Evolutionary conservation across 192 early-diverging fungal genomes (phyloP), one percentile per base, ranked within the genome.

Genomic region (Jimgerdemannia flammicorona): DNA sequence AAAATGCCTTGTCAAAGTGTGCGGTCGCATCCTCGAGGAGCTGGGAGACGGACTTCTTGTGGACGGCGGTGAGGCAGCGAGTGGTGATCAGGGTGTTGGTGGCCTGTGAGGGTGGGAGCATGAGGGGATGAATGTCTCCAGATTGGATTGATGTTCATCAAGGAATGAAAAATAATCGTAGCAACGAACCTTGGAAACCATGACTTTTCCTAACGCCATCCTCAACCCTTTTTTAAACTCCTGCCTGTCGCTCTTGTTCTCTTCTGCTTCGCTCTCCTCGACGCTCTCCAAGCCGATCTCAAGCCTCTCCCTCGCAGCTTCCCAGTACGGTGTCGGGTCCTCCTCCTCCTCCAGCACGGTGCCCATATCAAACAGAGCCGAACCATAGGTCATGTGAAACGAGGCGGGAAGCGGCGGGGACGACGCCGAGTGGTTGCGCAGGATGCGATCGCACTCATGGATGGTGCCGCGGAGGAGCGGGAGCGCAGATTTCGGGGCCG

Each of bases 401-500:
- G 77, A 70, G 39, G 77, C 69, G 3, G 83, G 81, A 7, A 83
- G 73, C 39, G 80, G 77, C 3, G 83, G 82, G 9, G 82, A 71
- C 19, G 80, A 73, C 3, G 75, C 77, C 9, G 80, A 75, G 19
- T 74, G 74, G 77, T 88, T 88, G 4, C 86, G 84, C 8, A 86
- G 40, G 71, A 88, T 88, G 64, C 86, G 75, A 69, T 88, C 86
- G 42, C 83, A 85, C 71, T 88, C 86, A 66, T 88, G 86, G 41
- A 88, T 82, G 0, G 84, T 84, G 3, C 86, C 86, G 39, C 86
- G 83, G 42, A 88, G 67, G 3, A 83, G 65, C 4, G 81, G n/a
- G 8, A 75, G 42, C 43, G 83, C 84, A 49, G 80, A 81, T 19
- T 75, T 78, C 4, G 83, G 72, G 19, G 78, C 75, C 1, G 71